Evolutionary conservation across 257 asterid genomes (phyloP).

Genomic region (Galeopsis tetrahit): DNA sequence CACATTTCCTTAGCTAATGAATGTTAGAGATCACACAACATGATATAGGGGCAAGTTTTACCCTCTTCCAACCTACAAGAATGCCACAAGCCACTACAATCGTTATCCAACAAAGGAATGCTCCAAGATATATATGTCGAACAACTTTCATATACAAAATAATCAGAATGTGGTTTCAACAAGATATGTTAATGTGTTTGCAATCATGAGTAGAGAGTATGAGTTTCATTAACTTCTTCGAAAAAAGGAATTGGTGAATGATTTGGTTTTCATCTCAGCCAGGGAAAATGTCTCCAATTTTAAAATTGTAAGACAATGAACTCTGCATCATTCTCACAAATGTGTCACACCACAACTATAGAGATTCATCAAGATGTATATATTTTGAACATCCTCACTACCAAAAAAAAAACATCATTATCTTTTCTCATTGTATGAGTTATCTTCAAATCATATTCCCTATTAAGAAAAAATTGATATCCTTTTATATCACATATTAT

Average conservation of each 20-base stretch:
- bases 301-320: not conserved
- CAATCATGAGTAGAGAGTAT: not conserved
- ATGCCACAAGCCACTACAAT: not conserved
- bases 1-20: slow-evolving; percentile 1
- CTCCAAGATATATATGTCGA: not conserved
- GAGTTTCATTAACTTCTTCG: not conserved
- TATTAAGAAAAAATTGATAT: not conserved
- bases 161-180: too few species aligned
- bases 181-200: not conserved
- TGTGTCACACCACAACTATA: not conserved
- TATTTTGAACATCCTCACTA: not conserved
- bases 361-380: not conserved
- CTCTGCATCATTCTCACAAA: not conserved
- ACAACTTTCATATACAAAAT: not conserved
- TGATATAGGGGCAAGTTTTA: not conserved
- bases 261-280: not conserved
- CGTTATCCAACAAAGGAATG: not conserved
- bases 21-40: slow-evolving; percentile 20
- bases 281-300: not conserved
- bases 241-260: not conserved
- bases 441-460: not conserved
- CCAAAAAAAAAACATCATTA: not conserved
- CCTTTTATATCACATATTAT: not conserved
- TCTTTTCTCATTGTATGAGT: not conserved
- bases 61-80: not conserved